A percentile compares a stretch with the other conserved stretches of the same genome.
These are phyloP conservation scores for Rhodotorula sp. DNA, from an alignment of 1,284 basidiomycete genomes.

Conservation along the genomic window DNA sequence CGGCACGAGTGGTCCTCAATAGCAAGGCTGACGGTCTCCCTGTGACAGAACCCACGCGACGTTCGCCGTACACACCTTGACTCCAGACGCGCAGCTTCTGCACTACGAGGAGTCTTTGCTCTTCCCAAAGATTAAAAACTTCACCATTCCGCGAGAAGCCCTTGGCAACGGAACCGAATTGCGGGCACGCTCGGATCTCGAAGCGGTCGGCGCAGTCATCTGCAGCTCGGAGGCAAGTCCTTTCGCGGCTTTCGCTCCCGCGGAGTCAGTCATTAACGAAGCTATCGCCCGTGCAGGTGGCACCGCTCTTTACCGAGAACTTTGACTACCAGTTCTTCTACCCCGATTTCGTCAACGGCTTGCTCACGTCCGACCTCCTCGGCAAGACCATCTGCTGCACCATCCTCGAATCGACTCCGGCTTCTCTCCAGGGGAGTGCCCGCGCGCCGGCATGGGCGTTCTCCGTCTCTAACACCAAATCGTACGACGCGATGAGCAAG, in stretches of 20 bases:
- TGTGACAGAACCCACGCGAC: conserved; percentile 26
- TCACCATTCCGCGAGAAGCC: conserved; percentile 46
- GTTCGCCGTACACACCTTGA: conserved; percentile 34
- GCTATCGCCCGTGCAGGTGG: conserved; percentile 61
- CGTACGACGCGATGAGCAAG: conserved; percentile 84
- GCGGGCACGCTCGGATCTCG: conserved; percentile 48
- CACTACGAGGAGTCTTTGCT: conserved; percentile 39
- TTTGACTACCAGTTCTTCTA: conserved; percentile 95
- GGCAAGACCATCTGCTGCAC: conserved; percentile 94
- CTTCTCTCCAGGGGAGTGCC: neutral
- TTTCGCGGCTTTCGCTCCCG: neutral
- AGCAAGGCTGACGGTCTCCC: conserved; percentile 46
- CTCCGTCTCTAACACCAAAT: conserved; percentile 59
- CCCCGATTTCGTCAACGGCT: conserved; percentile 91
- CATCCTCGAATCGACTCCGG: conserved; percentile 57
- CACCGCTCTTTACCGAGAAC: conserved; percentile 96
- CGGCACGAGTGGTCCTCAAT: neutral
- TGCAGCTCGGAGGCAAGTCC: conserved; percentile 57
- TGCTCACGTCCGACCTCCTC: conserved; percentile 89
- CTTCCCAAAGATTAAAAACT: conserved; percentile 30
- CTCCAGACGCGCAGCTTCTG: conserved; percentile 24
- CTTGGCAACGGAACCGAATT: conserved; percentile 60
- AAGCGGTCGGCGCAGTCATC: conserved; percentile 65
- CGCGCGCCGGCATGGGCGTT: conserved; percentile 30
- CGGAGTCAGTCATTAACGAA: neutral